A percentile compares a stretch with the other conserved stretches of the same genome.
Conservation (phyloP, 1,284 basidiomycete genomes). For the Apiotrichum montevideense region DNA sequence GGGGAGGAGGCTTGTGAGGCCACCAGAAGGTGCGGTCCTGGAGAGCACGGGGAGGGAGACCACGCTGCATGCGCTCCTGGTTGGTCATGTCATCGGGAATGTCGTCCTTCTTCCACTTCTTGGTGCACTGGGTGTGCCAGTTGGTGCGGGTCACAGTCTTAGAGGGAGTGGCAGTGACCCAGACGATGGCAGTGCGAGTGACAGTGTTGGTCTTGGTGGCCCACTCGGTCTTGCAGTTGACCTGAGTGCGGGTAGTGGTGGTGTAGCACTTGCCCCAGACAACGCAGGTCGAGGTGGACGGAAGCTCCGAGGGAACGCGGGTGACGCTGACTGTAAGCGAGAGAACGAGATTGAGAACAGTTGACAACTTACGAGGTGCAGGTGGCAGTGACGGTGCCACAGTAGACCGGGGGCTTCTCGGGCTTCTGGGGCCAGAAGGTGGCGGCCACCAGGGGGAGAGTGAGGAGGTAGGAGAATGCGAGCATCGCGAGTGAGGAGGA, state of each 20-base stretch:
- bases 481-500: background rate
- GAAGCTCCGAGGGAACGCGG: too few species aligned
- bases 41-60: slow-evolving; percentile 5
- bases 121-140: background rate
- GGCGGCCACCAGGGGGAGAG: background rate
- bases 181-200: background rate
- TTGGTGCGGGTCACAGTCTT: background rate
- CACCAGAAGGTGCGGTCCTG: background rate
- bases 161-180: background rate
- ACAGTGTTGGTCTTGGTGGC: slow-evolving; percentile 1
- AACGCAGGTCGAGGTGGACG: background rate
- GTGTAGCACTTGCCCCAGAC: background rate
- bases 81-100: slow-evolving; percentile 7
- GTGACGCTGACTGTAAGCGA: background rate
- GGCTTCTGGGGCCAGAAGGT: background rate
- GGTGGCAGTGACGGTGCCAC: slow-evolving; percentile 4
- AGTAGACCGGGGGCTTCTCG: background rate
- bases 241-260: background rate
- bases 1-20: background rate
- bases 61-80: slow-evolving; percentile 4
- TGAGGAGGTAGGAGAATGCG: slow-evolving; percentile 1
- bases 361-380: slow-evolving; percentile 1
- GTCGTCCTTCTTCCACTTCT: slow-evolving; percentile 9
- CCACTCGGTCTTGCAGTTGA: background rate
- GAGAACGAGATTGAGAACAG: too few species aligned